Evolutionary conservation across 2,329 filamentous ascomycete species (phyloP).

Genomic region (Arachnomyces sp.): DNA sequence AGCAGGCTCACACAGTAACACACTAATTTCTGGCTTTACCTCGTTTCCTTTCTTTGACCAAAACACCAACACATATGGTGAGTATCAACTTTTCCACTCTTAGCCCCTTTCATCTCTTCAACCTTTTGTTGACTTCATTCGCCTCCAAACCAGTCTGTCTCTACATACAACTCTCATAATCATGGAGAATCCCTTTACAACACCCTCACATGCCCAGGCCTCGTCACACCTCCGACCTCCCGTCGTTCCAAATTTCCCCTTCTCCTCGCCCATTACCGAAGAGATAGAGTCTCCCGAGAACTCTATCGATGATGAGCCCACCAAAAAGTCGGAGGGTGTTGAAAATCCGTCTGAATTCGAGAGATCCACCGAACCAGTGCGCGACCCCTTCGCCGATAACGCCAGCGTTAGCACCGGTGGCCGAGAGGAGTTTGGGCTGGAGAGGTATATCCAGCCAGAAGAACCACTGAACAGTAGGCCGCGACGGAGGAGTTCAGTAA

Average conservation of each 20-base stretch:
- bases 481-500: background rate
- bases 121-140: too few species aligned
- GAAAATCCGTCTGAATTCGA: conserved; percentile 1
- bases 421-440: conserved; percentile 1
- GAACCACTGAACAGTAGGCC: background rate
- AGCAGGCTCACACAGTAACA: too few species aligned
- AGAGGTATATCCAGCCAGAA: background rate
- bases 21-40: too few species aligned
- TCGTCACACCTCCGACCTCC: conserved; percentile 20
- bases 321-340: background rate
- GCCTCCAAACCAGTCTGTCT: too few species aligned
- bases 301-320: conserved; percentile 14
- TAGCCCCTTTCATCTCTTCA: too few species aligned
- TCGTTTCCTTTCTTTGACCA: too few species aligned
- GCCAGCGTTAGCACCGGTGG: background rate
- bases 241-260: conserved; percentile 29
- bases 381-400: background rate
- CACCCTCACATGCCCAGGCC: background rate
- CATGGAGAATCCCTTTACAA: conserved; percentile 2
- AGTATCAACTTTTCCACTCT: too few species aligned
- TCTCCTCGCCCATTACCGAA: conserved; percentile 38
- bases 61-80: too few species aligned
- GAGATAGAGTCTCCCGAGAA: conserved; percentile 30
- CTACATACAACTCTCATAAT: too few species aligned
- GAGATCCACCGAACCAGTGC: background rate